A percentile compares a stretch with the other conserved stretches of the same genome.
Conservation (phyloP, 1,284 basidiomycete genomes). For the Cerrena zonata region DNA sequence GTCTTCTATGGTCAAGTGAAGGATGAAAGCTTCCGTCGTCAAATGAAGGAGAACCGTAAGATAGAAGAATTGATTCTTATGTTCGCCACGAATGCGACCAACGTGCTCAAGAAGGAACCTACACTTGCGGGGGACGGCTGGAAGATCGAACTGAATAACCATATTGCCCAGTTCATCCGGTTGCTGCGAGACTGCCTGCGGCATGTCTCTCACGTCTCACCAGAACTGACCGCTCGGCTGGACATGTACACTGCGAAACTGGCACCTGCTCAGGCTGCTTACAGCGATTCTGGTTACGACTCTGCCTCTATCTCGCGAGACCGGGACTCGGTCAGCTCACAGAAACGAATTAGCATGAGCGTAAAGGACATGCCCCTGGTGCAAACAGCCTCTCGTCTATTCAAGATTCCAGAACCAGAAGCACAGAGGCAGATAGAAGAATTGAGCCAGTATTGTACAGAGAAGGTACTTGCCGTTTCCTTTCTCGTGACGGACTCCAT, state of each 20-base stretch:
- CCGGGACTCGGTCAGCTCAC: conserved; percentile 45
- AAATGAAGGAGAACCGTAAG: conserved; percentile 93
- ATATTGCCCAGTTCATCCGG: conserved; percentile 83
- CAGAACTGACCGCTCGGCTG: conserved; percentile 75
- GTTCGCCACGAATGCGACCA: conserved; percentile 87
- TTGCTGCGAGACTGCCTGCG: conserved; percentile 78
- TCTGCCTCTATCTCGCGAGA: conserved; percentile 52
- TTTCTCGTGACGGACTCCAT: neutral
- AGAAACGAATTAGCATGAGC: conserved; percentile 39
- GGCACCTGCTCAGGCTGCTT: conserved; percentile 42
- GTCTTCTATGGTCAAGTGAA: conserved; percentile 87
- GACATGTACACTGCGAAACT: conserved; percentile 82
- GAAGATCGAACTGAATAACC: conserved; percentile 88
- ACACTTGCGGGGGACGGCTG: conserved; percentile 76
- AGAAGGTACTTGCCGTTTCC: conserved; percentile 50
- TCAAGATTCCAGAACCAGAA: conserved; percentile 65
- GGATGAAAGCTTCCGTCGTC: conserved; percentile 75
- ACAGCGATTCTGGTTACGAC: conserved; percentile 64
- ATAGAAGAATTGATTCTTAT: conserved; percentile 95
- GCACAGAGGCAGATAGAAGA: conserved; percentile 74
- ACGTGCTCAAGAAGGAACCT: conserved; percentile 78
- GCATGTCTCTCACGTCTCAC: conserved; percentile 69
- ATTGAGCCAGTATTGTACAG: conserved; percentile 65
- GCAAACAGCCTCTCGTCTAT: conserved; percentile 65
- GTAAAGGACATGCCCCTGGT: conserved; percentile 74